Evolutionary conservation across 768 basidiomycete species (phyloP), one percentile per base, ranked within the genome.

Genomic region (Lentinula lateritia): DNA sequence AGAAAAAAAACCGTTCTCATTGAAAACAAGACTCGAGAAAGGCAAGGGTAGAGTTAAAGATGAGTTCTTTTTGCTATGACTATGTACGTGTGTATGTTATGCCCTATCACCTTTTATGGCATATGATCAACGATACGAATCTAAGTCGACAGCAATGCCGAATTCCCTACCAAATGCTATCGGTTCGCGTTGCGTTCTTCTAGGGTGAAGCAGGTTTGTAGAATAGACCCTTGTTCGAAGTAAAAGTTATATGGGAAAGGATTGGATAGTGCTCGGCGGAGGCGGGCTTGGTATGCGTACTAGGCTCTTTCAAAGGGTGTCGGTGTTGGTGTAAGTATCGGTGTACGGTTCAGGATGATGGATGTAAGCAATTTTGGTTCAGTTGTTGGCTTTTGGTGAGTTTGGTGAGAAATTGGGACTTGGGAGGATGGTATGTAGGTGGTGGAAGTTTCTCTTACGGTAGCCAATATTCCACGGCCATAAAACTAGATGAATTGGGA

Each of bases 211-310:
- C 90, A 83, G 13, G 86, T 85, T 71, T 95, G 89, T 35, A 95
- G 82, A 15, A 92, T 79, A 0, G 94, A 91, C 8, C 95, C 95
- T 54, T 87, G 87, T 74, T 94, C 94, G 82, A 96, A 96, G 77
- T 95, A 98, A 74, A 96, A 93, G 52, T 94, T 88, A 61, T 84
- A 79, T 16, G 95, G 92, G 71, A 93, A 88, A 0, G 95, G 95
- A 66, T 93, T 92, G 71, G 90, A 89, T 52, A 98, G 76, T 3
- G 94, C 89, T 65, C 92, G 88, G 68, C 87, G 84, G 69, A 98
- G 83, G 48, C 92, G 87, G 8, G 84, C 79, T 71, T 93, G 90
- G 80, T 96, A 95, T 58, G 83, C 79, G 73, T 91, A 88, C 73
- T 90, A 95, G 12, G 92, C 86, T 65, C 79, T 76, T 74, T 95